Percentiles rank a stretch among this genome's conserved stretches.
These are phyloP conservation scores for Candida arabinofermentans DNA, from an alignment of 805 yeast genomes.

Conservation along the genomic window DNA sequence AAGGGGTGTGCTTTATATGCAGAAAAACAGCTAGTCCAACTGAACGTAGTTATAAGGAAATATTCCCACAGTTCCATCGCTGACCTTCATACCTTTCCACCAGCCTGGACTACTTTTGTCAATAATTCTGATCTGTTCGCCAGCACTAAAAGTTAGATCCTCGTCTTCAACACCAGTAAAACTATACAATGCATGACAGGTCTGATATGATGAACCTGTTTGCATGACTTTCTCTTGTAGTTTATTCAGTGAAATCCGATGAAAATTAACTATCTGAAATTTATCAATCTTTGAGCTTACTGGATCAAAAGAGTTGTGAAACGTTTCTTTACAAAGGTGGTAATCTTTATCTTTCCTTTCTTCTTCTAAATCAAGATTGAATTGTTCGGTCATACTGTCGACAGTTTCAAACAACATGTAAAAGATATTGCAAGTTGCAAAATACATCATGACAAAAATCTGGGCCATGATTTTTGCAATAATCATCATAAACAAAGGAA, in stretches of 20 bases:
- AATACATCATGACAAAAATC: slow-evolving; percentile 34
- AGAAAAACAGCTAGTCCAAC: not conserved
- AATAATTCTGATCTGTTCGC: slow-evolving; percentile 39
- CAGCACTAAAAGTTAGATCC: slow-evolving; percentile 41
- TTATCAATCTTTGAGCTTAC: slow-evolving; percentile 5
- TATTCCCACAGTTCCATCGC: slow-evolving; percentile 37
- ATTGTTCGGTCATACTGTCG: slow-evolving; percentile 7
- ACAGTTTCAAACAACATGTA: slow-evolving; percentile 12
- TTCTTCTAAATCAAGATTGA: slow-evolving; percentile 6
- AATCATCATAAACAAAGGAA: slow-evolving; percentile 40
- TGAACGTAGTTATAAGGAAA: slow-evolving; percentile 46
- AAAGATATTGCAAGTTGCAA: slow-evolving; percentile 34
- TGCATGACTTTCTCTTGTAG: slow-evolving; percentile 15
- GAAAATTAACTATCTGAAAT: slow-evolving; percentile 15
- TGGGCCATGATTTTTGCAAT: slow-evolving; percentile 31
- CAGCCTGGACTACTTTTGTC: slow-evolving; percentile 38
- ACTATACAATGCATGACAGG: slow-evolving; percentile 38
- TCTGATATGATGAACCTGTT: slow-evolving; percentile 10
- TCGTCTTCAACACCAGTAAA: slow-evolving; percentile 35
- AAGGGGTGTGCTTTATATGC: not conserved
- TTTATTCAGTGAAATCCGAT: slow-evolving; percentile 12
- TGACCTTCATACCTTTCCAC: slow-evolving; percentile 44
- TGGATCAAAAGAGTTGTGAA: slow-evolving; percentile 6
- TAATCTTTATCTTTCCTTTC: slow-evolving; percentile 6
- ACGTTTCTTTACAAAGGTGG: slow-evolving; percentile 4